Evolutionary conservation across 306 rosid species (phyloP).

Genomic region (Citrullus amarus): DNA sequence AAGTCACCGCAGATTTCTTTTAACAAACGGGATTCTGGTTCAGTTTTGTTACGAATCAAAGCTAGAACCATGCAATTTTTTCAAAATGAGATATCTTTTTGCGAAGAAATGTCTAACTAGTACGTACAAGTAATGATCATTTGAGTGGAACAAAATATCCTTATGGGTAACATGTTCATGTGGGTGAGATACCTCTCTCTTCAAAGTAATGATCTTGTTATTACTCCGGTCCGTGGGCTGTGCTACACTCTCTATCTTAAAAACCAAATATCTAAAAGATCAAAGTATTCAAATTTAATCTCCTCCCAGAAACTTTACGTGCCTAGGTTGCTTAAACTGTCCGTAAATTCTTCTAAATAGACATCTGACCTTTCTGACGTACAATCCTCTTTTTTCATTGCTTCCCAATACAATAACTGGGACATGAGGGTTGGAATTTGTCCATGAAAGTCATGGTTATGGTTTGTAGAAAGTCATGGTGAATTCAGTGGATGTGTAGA

Average conservation of each 20-base stretch:
- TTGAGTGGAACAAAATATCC: neutral
- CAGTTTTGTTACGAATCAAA: neutral
- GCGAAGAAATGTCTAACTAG: neutral
- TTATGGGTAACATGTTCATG: neutral
- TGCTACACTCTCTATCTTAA: neutral
- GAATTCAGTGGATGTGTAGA: neutral
- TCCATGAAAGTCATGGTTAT: neutral
- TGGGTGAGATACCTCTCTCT: neutral
- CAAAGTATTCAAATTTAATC: neutral
- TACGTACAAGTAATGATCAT: neutral
- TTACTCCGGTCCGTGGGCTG: neutral
- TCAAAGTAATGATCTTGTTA: neutral
- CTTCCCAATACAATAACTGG: neutral
- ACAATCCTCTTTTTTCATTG: neutral
- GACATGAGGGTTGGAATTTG: neutral
- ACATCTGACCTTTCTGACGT: neutral
- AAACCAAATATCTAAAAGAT: neutral
- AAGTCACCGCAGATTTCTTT: neutral
- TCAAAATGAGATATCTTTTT: neutral
- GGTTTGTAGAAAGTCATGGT: neutral
- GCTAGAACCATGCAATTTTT: neutral
- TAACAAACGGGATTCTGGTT: neutral
- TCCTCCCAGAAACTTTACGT: neutral
- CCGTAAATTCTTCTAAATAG: neutral
- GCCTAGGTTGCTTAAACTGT: neutral